Percentiles rank a stretch among this genome's conserved stretches.
phyloP scores from a whole-genome alignment of 768 basidiomycete species.

The Daedaleopsis nitida region DNA sequence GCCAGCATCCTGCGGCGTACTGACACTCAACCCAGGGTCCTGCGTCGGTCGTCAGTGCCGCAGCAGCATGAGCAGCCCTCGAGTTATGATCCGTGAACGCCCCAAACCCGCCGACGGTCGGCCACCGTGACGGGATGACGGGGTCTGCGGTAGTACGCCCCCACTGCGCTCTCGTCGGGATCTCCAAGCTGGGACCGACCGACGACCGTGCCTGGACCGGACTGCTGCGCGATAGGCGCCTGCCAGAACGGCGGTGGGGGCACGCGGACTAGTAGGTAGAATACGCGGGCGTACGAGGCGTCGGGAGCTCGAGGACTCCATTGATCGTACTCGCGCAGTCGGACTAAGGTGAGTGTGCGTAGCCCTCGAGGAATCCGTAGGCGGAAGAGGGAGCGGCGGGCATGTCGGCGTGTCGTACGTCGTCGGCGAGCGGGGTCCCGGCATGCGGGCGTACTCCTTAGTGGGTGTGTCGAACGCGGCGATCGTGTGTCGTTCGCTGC shows the following conservation, averaged over 20 bases:
- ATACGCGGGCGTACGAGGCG: conserved; percentile 62
- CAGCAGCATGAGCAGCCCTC: conserved; percentile 43
- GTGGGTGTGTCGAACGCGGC: conserved; percentile 37
- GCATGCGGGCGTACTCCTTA: conserved; percentile 34
- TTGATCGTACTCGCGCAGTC: conserved; percentile 23
- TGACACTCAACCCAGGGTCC: conserved; percentile 29
- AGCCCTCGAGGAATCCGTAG: conserved; percentile 15
- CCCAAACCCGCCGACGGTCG: conserved; percentile 40
- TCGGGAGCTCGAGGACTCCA: conserved; percentile 19
- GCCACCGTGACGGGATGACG: conserved; percentile 42
- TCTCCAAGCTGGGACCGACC: conserved; percentile 66
- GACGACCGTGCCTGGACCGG: conserved; percentile 42
- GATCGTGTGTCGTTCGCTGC: conserved; percentile 60
- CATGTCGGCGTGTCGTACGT: conserved; percentile 46
- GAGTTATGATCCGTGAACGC: conserved; percentile 25
- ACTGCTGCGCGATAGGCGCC: conserved; percentile 53
- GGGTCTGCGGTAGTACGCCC: conserved; percentile 50
- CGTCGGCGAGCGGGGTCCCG: conserved; percentile 49
- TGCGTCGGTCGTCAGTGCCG: conserved; percentile 34
- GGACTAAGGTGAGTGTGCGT: conserved; percentile 12
- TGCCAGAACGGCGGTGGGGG: conserved; percentile 55
- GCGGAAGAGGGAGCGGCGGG: conserved; percentile 33
- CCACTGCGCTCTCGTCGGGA: conserved; percentile 59
- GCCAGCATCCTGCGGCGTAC: conserved; percentile 17
- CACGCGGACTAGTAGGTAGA: conserved; percentile 58